A percentile compares a stretch with the other conserved stretches of the same genome.
phyloP scores from a whole-genome alignment of 495 filamentous ascomycete genomes.

The Daldinia concentrica region DNA sequence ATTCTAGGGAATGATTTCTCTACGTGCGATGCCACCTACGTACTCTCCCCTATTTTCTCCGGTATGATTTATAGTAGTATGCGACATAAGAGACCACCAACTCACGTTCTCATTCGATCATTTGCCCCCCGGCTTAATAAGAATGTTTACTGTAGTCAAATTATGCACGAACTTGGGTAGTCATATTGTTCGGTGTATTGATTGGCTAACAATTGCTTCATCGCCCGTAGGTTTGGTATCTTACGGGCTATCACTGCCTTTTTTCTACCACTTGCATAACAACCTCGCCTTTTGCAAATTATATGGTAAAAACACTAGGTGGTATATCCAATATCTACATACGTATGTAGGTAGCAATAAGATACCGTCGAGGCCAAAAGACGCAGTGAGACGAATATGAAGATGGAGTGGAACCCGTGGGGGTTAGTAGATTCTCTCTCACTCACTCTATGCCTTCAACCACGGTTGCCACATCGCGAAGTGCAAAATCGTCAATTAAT shows the following conservation, averaged over 20 bases:
- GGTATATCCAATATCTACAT: constrained; percentile 29
- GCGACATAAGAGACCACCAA: constrained; percentile 15
- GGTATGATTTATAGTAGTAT: constrained; percentile 37
- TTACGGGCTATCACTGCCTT: constrained; percentile 37
- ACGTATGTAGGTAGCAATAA: constrained; percentile 23
- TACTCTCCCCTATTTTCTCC: constrained; percentile 20
- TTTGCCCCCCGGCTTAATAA: constrained; percentile 9
- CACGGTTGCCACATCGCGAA: constrained; percentile 40
- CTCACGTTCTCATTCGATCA: constrained; percentile 23
- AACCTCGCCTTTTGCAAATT: constrained; percentile 27
- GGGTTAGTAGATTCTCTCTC: constrained; percentile 5
- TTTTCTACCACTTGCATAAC: constrained; percentile 38
- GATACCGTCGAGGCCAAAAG: constrained; percentile 14
- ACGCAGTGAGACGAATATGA: constrained; percentile 29
- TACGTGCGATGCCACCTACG: constrained; percentile 30
- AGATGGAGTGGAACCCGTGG: constrained; percentile 43
- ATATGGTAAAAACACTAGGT: constrained; percentile 13
- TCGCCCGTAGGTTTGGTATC: constrained; percentile 28
- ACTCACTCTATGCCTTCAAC: constrained; percentile 19
- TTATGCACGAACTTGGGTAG: constrained; percentile 21
- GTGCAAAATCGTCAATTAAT: constrained; percentile 40
- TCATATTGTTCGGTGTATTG: constrained; percentile 20
- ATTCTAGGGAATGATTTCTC: constrained; percentile 7
- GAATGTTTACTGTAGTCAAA: constrained; percentile 36
- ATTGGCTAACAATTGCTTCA: constrained; percentile 35